phyloP scores from a whole-genome alignment of 371 early-diverging fungal genomes.

The Actinomucor elegans region DNA sequence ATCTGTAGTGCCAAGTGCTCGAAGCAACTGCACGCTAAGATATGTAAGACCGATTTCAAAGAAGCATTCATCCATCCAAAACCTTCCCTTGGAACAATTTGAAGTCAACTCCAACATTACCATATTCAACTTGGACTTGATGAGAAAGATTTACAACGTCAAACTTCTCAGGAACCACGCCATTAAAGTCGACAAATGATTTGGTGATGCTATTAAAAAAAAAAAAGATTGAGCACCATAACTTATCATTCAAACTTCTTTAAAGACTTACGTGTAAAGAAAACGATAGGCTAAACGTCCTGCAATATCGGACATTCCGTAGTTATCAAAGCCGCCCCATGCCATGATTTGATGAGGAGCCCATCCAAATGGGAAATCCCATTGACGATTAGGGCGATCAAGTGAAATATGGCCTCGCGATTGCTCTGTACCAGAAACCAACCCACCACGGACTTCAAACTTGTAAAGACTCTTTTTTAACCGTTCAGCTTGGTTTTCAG shows the following conservation, averaged over 20 bases:
- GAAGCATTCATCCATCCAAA: conserved; percentile 98
- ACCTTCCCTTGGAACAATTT: conserved; percentile 89
- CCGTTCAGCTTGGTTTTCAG: conserved; percentile 55
- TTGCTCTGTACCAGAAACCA: conserved; percentile 83
- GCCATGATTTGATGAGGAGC: conserved; percentile 96
- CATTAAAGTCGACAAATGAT: conserved; percentile 92
- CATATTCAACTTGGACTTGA: conserved; percentile 89
- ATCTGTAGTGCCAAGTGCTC: conserved; percentile 78
- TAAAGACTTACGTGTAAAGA: conserved; percentile 78
- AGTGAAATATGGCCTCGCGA: conserved; percentile 74
- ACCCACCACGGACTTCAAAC: conserved; percentile 85
- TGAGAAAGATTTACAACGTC: conserved; percentile 92
- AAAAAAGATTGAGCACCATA: background rate
- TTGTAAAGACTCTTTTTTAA: conserved; percentile 48
- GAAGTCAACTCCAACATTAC: conserved; percentile 91
- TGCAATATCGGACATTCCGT: conserved; percentile 75
- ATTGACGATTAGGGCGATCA: conserved; percentile 91
- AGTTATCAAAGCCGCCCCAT: conserved; percentile 84
- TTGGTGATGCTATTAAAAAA: conserved; percentile 81
- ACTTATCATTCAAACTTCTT: conserved; percentile 16
- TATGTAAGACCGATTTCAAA: conserved; percentile 81
- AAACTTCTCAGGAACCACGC: conserved; percentile 94
- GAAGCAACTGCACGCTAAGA: conserved; percentile 60
- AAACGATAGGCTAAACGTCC: conserved; percentile 87
- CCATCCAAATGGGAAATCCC: conserved; percentile 97